phyloP scores from a whole-genome alignment of 1,284 basidiomycete species.

The Pseudomicrostroma phylloplanum region DNA sequence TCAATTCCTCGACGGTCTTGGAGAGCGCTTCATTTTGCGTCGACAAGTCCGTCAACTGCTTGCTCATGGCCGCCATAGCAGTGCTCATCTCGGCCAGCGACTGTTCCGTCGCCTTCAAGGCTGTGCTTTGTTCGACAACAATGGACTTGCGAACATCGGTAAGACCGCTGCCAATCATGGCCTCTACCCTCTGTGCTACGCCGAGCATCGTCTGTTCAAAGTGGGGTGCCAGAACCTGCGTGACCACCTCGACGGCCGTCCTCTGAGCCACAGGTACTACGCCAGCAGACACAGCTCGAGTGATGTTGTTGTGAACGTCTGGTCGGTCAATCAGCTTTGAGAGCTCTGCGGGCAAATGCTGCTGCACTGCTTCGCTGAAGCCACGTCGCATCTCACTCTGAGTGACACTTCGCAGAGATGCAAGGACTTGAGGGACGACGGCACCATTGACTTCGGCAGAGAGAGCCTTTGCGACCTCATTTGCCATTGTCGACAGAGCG shows the following conservation, averaged over 20 bases:
- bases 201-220: conserved; percentile 23
- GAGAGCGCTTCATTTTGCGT: neutral
- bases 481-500: neutral
- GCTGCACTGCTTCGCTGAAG: conserved; percentile 8
- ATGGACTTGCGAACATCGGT: neutral
- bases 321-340: conserved; percentile 15
- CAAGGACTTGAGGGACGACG: neutral
- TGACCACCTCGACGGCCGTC: conserved; percentile 25
- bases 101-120: neutral
- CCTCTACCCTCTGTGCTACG: neutral
- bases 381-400: neutral
- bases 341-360: conserved; percentile 15
- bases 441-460: neutral
- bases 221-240: conserved; percentile 25
- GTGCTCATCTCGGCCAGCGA: neutral
- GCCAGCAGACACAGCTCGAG: conserved; percentile 20
- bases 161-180: neutral
- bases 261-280: conserved; percentile 25
- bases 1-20: neutral
- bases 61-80: neutral
- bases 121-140: neutral
- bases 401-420: neutral
- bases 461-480: neutral
- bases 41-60: neutral
- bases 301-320: conserved; percentile 22